Conservation (phyloP, 2,329 filamentous ascomycete genomes). For the Corniculantispora saksenae region DNA sequence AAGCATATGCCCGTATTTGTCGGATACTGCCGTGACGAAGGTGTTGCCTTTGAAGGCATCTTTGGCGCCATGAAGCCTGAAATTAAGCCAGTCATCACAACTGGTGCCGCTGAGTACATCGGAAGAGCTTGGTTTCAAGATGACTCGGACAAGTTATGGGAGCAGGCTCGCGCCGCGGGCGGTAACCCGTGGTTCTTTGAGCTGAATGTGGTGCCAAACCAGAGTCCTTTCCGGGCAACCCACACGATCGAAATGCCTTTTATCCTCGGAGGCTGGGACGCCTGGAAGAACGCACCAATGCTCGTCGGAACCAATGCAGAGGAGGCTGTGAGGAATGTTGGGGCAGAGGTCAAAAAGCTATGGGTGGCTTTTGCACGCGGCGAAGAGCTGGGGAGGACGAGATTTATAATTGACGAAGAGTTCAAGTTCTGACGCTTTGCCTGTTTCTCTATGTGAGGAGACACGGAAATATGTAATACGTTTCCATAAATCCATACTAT, state of each 20-base stretch:
- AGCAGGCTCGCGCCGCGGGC: slow-evolving; percentile 5
- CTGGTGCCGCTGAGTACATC: background rate
- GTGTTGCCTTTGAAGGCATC: slow-evolving; percentile 11
- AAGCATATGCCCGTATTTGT: slow-evolving; percentile 9
- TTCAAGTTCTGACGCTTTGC: background rate
- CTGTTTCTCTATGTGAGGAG: too few species aligned
- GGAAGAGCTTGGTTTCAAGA: background rate
- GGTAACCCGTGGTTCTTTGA: slow-evolving; percentile 19
- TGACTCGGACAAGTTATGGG: slow-evolving; percentile 1
- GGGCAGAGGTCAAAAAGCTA: slow-evolving; percentile 18
- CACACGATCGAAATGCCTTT: slow-evolving; percentile 25
- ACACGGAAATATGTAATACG: too few species aligned
- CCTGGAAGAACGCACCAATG: slow-evolving; percentile 26
- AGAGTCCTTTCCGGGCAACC: slow-evolving; percentile 16
- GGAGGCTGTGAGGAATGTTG: slow-evolving; percentile 16
- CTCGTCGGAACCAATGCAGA: slow-evolving; percentile 12
- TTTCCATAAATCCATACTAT: too few species aligned
- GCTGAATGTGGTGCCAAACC: slow-evolving; percentile 17
- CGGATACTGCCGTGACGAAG: slow-evolving; percentile 17
- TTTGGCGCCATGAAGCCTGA: background rate
- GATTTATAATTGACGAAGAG: slow-evolving; percentile 17
- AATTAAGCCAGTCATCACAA: background rate
- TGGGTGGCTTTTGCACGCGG: slow-evolving; percentile 24
- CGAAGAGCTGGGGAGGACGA: background rate
- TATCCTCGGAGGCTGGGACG: slow-evolving; percentile 20